Evolutionary conservation across 108 stramenopile species (phyloP).

Genomic region (Skeletonema tropicum): DNA sequence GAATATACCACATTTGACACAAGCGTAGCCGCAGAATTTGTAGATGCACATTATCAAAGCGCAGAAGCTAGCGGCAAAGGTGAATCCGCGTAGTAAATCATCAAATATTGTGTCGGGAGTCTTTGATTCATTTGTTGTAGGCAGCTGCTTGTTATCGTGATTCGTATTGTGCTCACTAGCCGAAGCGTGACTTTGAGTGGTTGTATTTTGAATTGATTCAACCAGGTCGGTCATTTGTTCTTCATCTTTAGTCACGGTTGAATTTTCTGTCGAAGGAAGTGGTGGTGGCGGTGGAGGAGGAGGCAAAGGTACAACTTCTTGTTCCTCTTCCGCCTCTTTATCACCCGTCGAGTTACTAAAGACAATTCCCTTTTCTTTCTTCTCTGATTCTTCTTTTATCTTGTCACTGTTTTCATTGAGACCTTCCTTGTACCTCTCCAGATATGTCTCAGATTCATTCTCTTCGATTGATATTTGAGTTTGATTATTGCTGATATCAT

Average conservation of each 20-base stretch:
- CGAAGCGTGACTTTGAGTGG: background rate
- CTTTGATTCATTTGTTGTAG: background rate
- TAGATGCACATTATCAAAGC: constrained; percentile 12
- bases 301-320: background rate
- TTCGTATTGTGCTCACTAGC: background rate
- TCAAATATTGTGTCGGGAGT: constrained; percentile 45
- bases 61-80: constrained; percentile 39
- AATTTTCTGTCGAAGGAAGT: background rate
- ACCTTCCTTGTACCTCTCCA: background rate
- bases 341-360: background rate
- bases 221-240: background rate
- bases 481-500: background rate
- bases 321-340: background rate
- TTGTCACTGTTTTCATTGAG: background rate
- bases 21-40: constrained; percentile 23
- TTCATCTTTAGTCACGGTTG: constrained; percentile 4
- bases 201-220: background rate
- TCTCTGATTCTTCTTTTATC: background rate
- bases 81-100: constrained; percentile 45
- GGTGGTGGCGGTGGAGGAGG: background rate
- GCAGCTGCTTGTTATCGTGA: background rate
- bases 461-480: background rate
- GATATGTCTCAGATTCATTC: constrained; percentile 1
- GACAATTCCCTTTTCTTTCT: constrained; percentile 3
- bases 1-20: constrained; percentile 34